Evolutionary conservation across 495 filamentous ascomycete species (phyloP).

Genomic region (Viridothelium virens): DNA sequence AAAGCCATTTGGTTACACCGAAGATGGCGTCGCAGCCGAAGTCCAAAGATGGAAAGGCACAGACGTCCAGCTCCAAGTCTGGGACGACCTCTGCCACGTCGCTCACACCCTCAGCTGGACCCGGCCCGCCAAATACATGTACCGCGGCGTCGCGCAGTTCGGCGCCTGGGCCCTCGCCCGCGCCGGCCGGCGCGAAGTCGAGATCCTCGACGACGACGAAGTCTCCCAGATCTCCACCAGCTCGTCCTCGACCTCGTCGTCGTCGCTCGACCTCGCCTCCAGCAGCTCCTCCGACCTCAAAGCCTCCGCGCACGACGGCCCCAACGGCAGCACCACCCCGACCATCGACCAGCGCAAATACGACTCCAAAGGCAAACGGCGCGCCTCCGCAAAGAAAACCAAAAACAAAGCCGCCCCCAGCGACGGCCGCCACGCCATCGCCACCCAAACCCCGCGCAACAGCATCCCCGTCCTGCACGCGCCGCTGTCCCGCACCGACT

Average conservation of each 20-base stretch:
- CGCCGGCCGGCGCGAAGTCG: slow-evolving; percentile 69
- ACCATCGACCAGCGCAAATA: slow-evolving; percentile 1
- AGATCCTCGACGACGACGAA: slow-evolving; percentile 69
- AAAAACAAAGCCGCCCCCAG: slow-evolving; percentile 16
- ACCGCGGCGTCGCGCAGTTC: slow-evolving; percentile 80
- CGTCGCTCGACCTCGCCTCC: not conserved
- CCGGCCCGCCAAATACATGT: slow-evolving; percentile 91
- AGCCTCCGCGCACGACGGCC: slow-evolving; percentile 34
- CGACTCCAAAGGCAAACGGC: slow-evolving; percentile 23
- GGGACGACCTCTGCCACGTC: slow-evolving; percentile 91
- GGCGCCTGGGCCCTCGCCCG: slow-evolving; percentile 80
- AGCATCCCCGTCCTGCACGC: slow-evolving; percentile 16
- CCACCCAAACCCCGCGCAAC: slow-evolving; percentile 10
- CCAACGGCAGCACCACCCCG: not conserved
- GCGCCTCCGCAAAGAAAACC: slow-evolving; percentile 13
- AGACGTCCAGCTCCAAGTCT: slow-evolving; percentile 91
- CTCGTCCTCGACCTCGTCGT: slow-evolving; percentile 34
- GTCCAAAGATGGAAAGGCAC: slow-evolving; percentile 67
- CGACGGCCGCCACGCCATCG: slow-evolving; percentile 8
- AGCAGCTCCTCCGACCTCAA: slow-evolving; percentile 39
- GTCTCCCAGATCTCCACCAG: slow-evolving; percentile 55
- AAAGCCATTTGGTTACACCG: slow-evolving; percentile 17
- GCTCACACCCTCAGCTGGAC: slow-evolving; percentile 86
- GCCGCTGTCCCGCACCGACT: slow-evolving; percentile 16
- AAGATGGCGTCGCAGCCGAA: slow-evolving; percentile 57